Conservation (phyloP, 2,329 filamentous ascomycete species). For the Paraphaeosphaeria sporulosa region DNA sequence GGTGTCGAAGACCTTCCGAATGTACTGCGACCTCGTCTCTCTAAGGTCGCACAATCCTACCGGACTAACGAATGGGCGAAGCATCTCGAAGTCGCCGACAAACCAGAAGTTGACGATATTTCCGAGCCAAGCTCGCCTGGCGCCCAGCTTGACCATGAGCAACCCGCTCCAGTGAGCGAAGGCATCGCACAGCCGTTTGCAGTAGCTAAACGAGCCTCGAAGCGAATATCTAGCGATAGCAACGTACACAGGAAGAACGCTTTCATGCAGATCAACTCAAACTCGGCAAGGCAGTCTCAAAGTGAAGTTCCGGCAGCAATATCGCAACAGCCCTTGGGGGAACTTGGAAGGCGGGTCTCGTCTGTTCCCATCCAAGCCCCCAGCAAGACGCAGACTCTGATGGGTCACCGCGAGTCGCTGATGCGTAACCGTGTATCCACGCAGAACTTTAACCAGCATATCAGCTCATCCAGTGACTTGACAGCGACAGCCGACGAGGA, state of each 20-base stretch:
- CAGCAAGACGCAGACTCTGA: constrained; percentile 59
- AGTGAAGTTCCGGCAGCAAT: constrained; percentile 30
- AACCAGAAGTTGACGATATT: constrained; percentile 70
- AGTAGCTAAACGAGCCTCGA: constrained; percentile 31
- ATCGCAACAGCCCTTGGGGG: constrained; percentile 40
- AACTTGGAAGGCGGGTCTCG: constrained; percentile 33
- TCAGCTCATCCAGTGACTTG: constrained; percentile 34
- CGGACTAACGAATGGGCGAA: constrained; percentile 97
- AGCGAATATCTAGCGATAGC: constrained; percentile 32
- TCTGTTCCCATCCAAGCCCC: constrained; percentile 35
- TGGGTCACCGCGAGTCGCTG: constrained; percentile 63
- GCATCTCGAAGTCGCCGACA: constrained; percentile 79
- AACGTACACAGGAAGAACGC: constrained; percentile 29
- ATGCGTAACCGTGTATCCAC: constrained; percentile 53
- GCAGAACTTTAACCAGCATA: constrained; percentile 45
- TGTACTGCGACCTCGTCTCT: constrained; percentile 73
- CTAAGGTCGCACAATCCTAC: constrained; percentile 80
- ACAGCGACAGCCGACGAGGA: constrained; percentile 61
- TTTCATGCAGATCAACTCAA: constrained; percentile 32
- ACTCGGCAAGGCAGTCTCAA: constrained; percentile 30
- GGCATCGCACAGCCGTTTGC: constrained; percentile 34
- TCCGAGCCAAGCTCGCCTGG: constrained; percentile 57
- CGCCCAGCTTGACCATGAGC: constrained; percentile 57
- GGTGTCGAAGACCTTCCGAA: constrained; percentile 54
- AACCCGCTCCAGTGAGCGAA: constrained; percentile 58